phyloP scores from a whole-genome alignment of 257 asterid species.

The Verbena officinalis region DNA sequence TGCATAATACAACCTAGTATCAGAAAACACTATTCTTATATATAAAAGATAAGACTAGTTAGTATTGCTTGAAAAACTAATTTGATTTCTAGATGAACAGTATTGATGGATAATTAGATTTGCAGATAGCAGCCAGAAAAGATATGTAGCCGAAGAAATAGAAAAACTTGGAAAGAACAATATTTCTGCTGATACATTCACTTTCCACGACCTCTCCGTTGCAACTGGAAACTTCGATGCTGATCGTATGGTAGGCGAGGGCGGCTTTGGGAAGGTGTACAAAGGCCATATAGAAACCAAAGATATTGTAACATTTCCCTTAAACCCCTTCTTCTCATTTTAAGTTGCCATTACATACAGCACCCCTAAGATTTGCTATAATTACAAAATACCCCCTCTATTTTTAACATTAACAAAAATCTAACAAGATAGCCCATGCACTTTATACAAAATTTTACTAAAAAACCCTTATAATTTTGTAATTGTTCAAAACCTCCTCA shows the following conservation, averaged over 20 bases:
- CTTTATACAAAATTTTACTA: too few relatives aligned
- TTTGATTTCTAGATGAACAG: not conserved
- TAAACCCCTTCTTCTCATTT: not conserved
- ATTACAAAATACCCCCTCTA: too few relatives aligned
- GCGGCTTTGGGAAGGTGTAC: constrained; percentile 87
- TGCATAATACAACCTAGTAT: too few relatives aligned
- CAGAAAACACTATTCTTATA: too few relatives aligned
- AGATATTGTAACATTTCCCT: constrained; percentile 35
- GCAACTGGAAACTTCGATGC: constrained; percentile 57
- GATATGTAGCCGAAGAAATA: constrained; percentile 57
- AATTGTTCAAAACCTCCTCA: too few relatives aligned
- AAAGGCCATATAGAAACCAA: constrained; percentile 49
- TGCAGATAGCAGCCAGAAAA: constrained; percentile 61
- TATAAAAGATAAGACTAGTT: too few relatives aligned
- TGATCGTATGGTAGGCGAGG: constrained; percentile 61
- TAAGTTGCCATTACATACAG: too few relatives aligned
- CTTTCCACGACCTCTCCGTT: constrained; percentile 47
- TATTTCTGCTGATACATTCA: constrained; percentile 55
- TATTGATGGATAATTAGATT: constrained; percentile 2
- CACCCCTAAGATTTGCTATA: not conserved
- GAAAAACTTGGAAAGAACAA: constrained; percentile 58
- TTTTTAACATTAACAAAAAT: too few relatives aligned
- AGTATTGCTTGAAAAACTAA: not conserved
- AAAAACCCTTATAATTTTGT: too few relatives aligned
- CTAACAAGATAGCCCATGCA: too few relatives aligned